A percentile compares a stretch with the other conserved stretches of the same genome.
phyloP scores from a whole-genome alignment of 805 yeast species.

The Torulaspora microellipsoides region DNA sequence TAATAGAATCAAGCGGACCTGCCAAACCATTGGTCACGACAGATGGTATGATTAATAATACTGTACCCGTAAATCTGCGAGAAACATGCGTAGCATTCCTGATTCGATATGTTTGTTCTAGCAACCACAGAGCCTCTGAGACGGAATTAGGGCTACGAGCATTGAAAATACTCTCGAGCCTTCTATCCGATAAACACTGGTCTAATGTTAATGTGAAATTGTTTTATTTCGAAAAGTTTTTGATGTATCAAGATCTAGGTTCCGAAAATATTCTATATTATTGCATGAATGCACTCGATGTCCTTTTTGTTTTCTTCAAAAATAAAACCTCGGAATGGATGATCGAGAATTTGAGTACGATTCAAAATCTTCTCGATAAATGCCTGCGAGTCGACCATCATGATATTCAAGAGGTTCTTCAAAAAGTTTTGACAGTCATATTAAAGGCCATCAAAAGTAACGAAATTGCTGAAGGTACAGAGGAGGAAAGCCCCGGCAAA shows the following conservation, averaged over 20 bases:
- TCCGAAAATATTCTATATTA: conserved; percentile 67
- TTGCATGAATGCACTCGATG: conserved; percentile 88
- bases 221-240: conserved; percentile 80
- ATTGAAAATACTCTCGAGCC: conserved; percentile 65
- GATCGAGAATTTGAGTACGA: conserved; percentile 57
- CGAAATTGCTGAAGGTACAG: conserved; percentile 43
- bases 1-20: not conserved
- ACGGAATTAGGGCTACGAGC: conserved; percentile 79
- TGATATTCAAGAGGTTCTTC: conserved; percentile 81
- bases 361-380: conserved; percentile 73
- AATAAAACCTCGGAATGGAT: conserved; percentile 81
- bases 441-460: conserved; percentile 58
- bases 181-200: conserved; percentile 75
- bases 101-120: conserved; percentile 81
- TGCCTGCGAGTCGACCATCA: conserved; percentile 78
- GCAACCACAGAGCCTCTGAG: conserved; percentile 80
- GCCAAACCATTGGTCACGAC: not conserved
- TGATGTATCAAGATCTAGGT: conserved; percentile 70
- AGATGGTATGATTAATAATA: conserved; percentile 34
- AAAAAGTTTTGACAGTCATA: conserved; percentile 65
- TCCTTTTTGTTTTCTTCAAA: conserved; percentile 73
- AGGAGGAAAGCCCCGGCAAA: conserved; percentile 58
- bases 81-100: conserved; percentile 89
- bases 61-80: conserved; percentile 70
- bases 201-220: conserved; percentile 83